These are phyloP conservation scores for Coniferiporia sulphurascens DNA, from an alignment of 1,284 basidiomycete genomes.

Conservation along the genomic window DNA sequence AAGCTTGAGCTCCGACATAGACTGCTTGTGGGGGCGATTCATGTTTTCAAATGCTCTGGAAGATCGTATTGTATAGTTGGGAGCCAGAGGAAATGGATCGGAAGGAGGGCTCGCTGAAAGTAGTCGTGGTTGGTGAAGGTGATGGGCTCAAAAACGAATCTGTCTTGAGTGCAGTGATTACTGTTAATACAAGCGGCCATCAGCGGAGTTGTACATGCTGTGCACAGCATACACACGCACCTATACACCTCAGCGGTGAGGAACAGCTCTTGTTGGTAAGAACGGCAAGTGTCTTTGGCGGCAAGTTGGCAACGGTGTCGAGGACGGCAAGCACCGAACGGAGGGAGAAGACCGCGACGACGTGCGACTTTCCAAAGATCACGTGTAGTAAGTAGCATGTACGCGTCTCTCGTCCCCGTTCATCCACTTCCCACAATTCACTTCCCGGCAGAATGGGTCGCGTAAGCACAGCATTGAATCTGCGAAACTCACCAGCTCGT, in stretches of 20 bases:
- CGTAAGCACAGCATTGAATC: slow-evolving; percentile 2
- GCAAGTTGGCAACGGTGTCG: background rate
- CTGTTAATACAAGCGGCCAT: background rate
- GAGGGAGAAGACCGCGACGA: background rate
- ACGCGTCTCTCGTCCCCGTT: background rate
- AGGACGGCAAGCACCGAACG: background rate
- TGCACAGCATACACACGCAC: slow-evolving; percentile 6
- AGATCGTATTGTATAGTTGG: background rate
- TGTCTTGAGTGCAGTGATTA: too few species aligned
- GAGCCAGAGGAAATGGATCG: background rate
- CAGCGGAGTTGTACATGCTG: slow-evolving; percentile 8
- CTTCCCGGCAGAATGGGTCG: slow-evolving; percentile 5
- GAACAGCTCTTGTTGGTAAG: background rate
- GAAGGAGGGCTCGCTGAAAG: background rate
- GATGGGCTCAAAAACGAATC: background rate
- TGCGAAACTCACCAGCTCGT: slow-evolving; percentile 3
- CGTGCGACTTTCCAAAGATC: background rate
- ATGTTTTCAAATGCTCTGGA: slow-evolving; percentile 37
- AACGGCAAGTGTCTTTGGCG: background rate
- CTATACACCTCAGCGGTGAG: background rate
- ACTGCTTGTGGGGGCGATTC: slow-evolving; percentile 50
- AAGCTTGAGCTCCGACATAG: slow-evolving; percentile 82
- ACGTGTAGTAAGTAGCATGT: background rate
- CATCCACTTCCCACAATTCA: background rate
- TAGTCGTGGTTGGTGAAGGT: background rate